Conservation (phyloP, 192 early-diverging fungal species). For the Mortierella antarctica region DNA sequence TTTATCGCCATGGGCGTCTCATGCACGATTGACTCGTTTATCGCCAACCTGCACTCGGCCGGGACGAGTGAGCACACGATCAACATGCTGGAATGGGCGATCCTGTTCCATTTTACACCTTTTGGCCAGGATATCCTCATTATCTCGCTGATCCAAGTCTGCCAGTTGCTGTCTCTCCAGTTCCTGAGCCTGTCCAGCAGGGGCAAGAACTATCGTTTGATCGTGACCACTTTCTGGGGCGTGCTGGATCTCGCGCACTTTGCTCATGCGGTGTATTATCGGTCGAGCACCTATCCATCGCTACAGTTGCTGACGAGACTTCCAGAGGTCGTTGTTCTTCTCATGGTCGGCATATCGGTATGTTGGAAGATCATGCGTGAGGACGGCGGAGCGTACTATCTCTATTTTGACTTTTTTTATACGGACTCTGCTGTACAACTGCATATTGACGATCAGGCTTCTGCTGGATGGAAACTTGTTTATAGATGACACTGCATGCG, state of each 20-base stretch:
- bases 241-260: conserved; percentile 54
- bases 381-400: too few relatives aligned
- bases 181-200: conserved; percentile 52
- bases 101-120: conserved; percentile 55
- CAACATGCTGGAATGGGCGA: conserved; percentile 59
- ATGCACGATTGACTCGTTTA: conserved; percentile 46
- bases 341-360: conserved; percentile 55
- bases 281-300: conserved; percentile 50
- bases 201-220: conserved; percentile 50
- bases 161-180: conserved; percentile 56
- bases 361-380: not conserved
- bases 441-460: not conserved
- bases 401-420: not conserved
- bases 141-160: conserved; percentile 54
- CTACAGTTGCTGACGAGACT: conserved; percentile 56
- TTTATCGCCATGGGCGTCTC: conserved; percentile 51
- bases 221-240: conserved; percentile 57
- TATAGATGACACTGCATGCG: conserved; percentile 47
- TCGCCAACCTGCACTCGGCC: conserved; percentile 36
- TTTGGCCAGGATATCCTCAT: conserved; percentile 53
- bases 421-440: not conserved
- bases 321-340: conserved; percentile 58
- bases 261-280: conserved; percentile 47
- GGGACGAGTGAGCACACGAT: conserved; percentile 48
- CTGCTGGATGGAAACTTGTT: not conserved